These are phyloP conservation scores for Penicillium cinerascens DNA, from an alignment of 495 filamentous ascomycete genomes.

Conservation along the genomic window DNA sequence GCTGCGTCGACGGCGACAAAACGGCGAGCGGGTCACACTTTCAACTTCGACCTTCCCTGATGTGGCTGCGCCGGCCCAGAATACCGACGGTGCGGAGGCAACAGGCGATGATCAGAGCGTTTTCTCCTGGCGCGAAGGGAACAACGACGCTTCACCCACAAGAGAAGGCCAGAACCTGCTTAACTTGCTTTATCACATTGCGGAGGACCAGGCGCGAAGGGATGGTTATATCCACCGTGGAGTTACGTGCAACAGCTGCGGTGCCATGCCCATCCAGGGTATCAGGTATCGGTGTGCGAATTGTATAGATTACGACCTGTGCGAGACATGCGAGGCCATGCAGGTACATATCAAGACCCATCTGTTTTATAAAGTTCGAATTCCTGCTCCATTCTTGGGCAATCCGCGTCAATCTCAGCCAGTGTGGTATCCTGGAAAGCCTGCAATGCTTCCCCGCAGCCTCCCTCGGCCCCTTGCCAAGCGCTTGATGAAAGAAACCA, in stretches of 20 bases:
- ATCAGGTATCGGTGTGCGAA: slow-evolving; percentile 90
- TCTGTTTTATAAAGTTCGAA: slow-evolving; percentile 88
- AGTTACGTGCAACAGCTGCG: slow-evolving; percentile 88
- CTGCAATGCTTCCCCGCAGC: slow-evolving; percentile 58
- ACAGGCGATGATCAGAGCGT: slow-evolving; percentile 58
- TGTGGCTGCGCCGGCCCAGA: slow-evolving; percentile 42
- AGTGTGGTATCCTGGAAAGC: slow-evolving; percentile 89
- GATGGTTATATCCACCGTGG: slow-evolving; percentile 93
- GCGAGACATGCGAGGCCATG: slow-evolving; percentile 82
- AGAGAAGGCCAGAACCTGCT: slow-evolving; percentile 72
- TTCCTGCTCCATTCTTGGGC: slow-evolving; percentile 66
- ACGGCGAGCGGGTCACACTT: slow-evolving; percentile 41
- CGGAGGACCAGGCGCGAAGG: slow-evolving; percentile 72
- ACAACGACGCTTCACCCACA: slow-evolving; percentile 50
- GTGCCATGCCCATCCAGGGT: slow-evolving; percentile 80
- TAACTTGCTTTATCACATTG: slow-evolving; percentile 71
- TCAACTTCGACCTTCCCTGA: slow-evolving; percentile 45
- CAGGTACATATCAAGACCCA: slow-evolving; percentile 87
- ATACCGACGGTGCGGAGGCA: slow-evolving; percentile 51
- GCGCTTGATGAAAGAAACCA: slow-evolving; percentile 65
- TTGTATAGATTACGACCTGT: slow-evolving; percentile 88
- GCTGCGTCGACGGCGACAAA: slow-evolving; percentile 41
- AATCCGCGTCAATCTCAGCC: slow-evolving; percentile 67
- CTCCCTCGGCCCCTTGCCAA: slow-evolving; percentile 61
- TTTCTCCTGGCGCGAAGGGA: slow-evolving; percentile 53